Percentiles rank a stretch among this genome's conserved stretches.
These are phyloP conservation scores for Aristolochia contorta DNA, from an alignment of 164 flowering plant genomes.

Conservation along the genomic window DNA sequence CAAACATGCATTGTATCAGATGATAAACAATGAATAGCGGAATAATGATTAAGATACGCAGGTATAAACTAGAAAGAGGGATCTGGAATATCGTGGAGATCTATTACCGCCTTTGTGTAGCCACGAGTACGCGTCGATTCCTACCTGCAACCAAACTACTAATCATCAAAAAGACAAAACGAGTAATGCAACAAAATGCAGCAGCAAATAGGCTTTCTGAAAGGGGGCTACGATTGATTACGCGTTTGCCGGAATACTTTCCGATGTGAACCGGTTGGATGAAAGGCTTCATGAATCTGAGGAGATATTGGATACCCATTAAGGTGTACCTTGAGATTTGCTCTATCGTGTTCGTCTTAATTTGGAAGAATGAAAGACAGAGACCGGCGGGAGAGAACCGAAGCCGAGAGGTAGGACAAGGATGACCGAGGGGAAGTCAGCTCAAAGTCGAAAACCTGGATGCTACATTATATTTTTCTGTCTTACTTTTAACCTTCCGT, in stretches of 20 bases:
- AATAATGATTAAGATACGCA: too few species aligned
- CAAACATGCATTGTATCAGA: too few species aligned
- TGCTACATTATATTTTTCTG: background rate
- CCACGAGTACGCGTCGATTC: conserved; percentile 91
- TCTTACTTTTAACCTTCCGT: background rate
- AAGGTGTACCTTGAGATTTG: background rate
- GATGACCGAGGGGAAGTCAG: background rate
- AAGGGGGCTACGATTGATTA: conserved; percentile 8
- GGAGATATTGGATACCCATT: conserved; percentile 79
- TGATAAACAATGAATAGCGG: too few species aligned
- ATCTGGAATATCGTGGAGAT: background rate
- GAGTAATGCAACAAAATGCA: background rate
- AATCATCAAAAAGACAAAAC: background rate
- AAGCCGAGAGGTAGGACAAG: background rate
- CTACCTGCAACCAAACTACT: conserved; percentile 39
- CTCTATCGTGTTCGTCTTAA: background rate
- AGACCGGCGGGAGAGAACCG: background rate
- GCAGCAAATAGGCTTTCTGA: background rate
- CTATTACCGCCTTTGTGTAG: conserved; percentile 82
- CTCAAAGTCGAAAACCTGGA: background rate
- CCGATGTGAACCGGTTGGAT: conserved; percentile 52
- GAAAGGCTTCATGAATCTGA: conserved; percentile 75
- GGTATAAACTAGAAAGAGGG: background rate
- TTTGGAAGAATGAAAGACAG: background rate
- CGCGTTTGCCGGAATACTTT: conserved; percentile 69